Evolutionary conservation across 768 basidiomycete species (phyloP), one percentile per base, ranked within the genome.

Genomic region (Tulasnella sp.): DNA sequence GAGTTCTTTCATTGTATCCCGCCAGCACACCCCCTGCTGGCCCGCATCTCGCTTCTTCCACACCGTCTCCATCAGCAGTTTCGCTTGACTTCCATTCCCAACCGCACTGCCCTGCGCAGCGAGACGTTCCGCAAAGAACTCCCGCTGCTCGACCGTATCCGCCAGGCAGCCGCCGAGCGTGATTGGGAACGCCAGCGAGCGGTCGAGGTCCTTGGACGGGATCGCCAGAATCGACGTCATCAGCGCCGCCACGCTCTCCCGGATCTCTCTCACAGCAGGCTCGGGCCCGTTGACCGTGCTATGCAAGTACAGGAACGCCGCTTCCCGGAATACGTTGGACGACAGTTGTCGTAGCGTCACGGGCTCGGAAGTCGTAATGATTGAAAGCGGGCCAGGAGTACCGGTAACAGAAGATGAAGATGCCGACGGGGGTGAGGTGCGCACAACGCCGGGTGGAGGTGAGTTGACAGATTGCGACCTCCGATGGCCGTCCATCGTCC

Each of bases 51-150:
- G 75, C 59, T 76, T 77, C 59, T 81, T 80, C 83, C 83, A 85
- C 6, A 83, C 73, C 1, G 76, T 73, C 65, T 85, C 81, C 78
- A 86, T 80, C 60, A 82, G 67, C 61, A 76, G 71, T 37, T 79
- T 70, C 14, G 76, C 74, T 59, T 80, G 79, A 62, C 75, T 71
- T 42, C 78, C 63, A 67, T 82, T 83, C 3, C 82, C 83, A 60
- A 81, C 75, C 60, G 72, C 74, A 61, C 48, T 74, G 63, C 83
- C 77, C 59, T 77, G 74, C 29, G 65, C 69, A 23, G 77, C 74
- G 46, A 86, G 65, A 48, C 81, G 73, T 21, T 70, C 68, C 63
- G 79, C 82, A 67, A 84, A 71, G 62, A 80, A 74, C 49, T 80
- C 79, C 34, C 81, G 74, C 48, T 73, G 73, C 37, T 67, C 70